A percentile compares a stretch with the other conserved stretches of the same genome.
Evolutionary conservation across 2,329 filamentous ascomycete species (phyloP).

Genomic region (Pezicula neosporulosa): DNA sequence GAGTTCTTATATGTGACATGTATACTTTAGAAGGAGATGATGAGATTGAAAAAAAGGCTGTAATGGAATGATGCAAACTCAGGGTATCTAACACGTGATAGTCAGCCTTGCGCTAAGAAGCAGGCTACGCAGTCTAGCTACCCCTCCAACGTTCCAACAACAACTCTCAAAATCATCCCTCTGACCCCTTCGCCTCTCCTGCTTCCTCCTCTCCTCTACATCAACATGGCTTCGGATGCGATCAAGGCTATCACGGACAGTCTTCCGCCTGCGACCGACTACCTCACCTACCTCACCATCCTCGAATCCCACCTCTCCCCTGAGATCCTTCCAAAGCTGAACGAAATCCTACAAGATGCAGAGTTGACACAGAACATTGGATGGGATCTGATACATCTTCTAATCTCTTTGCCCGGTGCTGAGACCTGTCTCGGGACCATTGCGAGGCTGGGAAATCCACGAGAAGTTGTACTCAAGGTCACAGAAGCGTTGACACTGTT

Average conservation of each 20-base stretch:
- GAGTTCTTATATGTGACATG: too few relatives aligned
- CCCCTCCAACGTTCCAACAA: neutral
- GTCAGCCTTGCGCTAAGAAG: neutral
- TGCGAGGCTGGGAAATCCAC: constrained; percentile 73
- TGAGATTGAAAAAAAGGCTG: neutral
- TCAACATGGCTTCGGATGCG: constrained; percentile 20
- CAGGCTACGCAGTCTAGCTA: neutral
- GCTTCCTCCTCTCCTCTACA: neutral
- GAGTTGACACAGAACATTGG: constrained; percentile 73
- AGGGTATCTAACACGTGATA: neutral
- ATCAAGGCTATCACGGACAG: constrained; percentile 25
- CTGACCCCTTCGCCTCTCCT: neutral
- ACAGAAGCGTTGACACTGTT: constrained; percentile 67
- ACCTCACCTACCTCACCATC: constrained; percentile 75
- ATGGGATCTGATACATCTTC: constrained; percentile 77
- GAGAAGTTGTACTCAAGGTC: constrained; percentile 78
- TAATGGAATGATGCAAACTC: neutral
- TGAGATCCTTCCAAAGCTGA: constrained; percentile 63
- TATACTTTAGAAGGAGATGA: neutral
- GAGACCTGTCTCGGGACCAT: constrained; percentile 71
- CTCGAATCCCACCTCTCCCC: constrained; percentile 69
- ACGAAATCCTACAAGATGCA: constrained; percentile 65
- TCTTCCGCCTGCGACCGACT: constrained; percentile 53
- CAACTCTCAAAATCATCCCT: constrained; percentile 2
- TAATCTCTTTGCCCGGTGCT: constrained; percentile 65